Conservation (phyloP, 1,139 yeast genomes). For the Nematodospora anomalae region DNA sequence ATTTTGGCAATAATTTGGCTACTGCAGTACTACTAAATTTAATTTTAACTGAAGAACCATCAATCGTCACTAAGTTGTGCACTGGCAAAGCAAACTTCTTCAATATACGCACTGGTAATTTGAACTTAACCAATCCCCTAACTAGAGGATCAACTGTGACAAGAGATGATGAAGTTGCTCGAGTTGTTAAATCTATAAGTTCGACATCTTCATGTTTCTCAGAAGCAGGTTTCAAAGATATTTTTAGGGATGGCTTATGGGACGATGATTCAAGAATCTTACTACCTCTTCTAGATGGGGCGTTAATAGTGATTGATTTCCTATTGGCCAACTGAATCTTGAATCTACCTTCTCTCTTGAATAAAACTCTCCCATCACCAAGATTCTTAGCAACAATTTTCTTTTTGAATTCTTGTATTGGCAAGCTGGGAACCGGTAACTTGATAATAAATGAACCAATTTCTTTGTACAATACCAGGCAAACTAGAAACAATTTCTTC, state of each 20-base stretch:
- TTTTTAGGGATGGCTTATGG: constrained; percentile 17
- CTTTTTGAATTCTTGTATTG: constrained; percentile 51
- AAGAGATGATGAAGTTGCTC: constrained; percentile 4
- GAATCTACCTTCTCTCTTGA: constrained; percentile 46
- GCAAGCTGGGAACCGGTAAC: constrained; percentile 60
- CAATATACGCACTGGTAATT: constrained; percentile 3
- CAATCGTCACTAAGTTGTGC: constrained; percentile 13
- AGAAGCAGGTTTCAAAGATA: constrained; percentile 13
- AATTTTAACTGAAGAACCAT: constrained; percentile 10
- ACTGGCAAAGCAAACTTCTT: background rate
- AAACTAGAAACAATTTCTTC: constrained; percentile 61
- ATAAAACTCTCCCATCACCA: constrained; percentile 47
- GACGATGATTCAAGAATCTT: background rate
- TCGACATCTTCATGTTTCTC: background rate
- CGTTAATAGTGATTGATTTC: constrained; percentile 13
- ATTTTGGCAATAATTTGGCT: background rate
- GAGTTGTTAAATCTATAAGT: background rate
- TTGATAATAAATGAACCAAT: constrained; percentile 59
- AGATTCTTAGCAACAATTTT: constrained; percentile 58
- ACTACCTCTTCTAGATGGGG: constrained; percentile 9
- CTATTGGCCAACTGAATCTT: constrained; percentile 39
- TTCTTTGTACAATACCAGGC: constrained; percentile 68
- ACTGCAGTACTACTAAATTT: constrained; percentile 2
- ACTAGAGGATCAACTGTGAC: constrained; percentile 10
- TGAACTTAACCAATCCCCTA: constrained; percentile 8